Percentiles rank a stretch among this genome's conserved stretches.
Conservation (phyloP, 176 grass and related monocot species). For the Bromus sterilis region DNA sequence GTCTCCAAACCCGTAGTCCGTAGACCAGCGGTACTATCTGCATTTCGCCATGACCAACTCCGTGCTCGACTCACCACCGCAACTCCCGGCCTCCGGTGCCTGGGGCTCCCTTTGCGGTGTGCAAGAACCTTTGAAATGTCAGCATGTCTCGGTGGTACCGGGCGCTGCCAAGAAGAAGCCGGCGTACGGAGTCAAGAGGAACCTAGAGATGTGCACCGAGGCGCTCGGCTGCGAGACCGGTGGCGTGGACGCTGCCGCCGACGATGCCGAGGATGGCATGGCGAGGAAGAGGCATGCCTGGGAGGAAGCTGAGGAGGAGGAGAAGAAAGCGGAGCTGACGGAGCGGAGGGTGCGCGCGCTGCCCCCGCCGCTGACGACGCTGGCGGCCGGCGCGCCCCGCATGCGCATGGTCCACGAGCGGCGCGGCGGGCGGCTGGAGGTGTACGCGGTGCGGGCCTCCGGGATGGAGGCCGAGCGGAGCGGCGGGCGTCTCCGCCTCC, state of each 20-base stretch:
- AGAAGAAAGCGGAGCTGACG: not conserved
- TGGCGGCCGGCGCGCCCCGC: conserved; percentile 11
- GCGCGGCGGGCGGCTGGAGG: conserved; percentile 46
- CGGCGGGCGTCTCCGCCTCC: conserved; percentile 54
- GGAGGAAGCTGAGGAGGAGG: conserved; percentile 2
- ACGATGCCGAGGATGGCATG: not conserved
- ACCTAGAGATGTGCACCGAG: conserved; percentile 72
- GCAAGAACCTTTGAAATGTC: conserved; percentile 1
- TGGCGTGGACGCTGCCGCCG: conserved; percentile 29
- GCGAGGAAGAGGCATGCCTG: conserved; percentile 11
- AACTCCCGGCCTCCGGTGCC: not conserved
- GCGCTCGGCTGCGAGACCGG: conserved; percentile 77
- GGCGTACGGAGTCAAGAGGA: conserved; percentile 24
- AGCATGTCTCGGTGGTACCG: not conserved
- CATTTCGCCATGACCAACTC: conserved; percentile 26
- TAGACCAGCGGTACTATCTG: not conserved
- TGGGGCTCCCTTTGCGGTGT: conserved; percentile 5
- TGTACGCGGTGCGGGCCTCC: conserved; percentile 35
- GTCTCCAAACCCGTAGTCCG: too few relatives aligned
- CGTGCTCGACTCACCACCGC: conserved; percentile 7
- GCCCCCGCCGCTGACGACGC: conserved; percentile 58
- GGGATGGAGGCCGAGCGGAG: conserved; percentile 50
- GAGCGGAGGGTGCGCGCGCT: conserved; percentile 12
- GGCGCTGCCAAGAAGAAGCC: conserved; percentile 7
- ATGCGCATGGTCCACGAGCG: conserved; percentile 47